phyloP scores from a whole-genome alignment of 805 yeast genomes.

The Wilhelminamyces savonicus region DNA sequence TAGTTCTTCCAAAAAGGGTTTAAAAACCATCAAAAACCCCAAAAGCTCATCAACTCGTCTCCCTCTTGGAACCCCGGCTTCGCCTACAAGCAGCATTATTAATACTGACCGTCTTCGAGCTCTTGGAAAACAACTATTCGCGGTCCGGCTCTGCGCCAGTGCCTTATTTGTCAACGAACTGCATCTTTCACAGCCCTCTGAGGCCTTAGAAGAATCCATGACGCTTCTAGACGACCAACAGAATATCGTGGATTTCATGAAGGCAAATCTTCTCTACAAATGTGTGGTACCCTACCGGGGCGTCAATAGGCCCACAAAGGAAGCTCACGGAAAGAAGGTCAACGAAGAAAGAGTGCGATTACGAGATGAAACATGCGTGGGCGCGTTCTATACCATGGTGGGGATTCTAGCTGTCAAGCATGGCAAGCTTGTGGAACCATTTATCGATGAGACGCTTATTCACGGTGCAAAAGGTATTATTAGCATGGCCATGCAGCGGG shows the following conservation, averaged over 20 bases:
- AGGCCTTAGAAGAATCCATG: conserved; percentile 20
- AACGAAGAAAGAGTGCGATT: conserved; percentile 4
- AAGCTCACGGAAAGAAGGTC: too few relatives aligned
- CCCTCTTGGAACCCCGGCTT: too few relatives aligned
- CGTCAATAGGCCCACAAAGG: too few relatives aligned
- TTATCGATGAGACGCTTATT: conserved; percentile 15
- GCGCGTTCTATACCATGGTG: conserved; percentile 32
- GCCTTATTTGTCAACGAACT: conserved; percentile 23
- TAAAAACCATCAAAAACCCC: too few relatives aligned
- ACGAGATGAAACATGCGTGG: conserved; percentile 20
- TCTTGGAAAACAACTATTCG: conserved; percentile 19
- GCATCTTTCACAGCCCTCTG: conserved; percentile 21
- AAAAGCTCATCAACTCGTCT: too few relatives aligned
- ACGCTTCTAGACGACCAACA: conserved; percentile 12
- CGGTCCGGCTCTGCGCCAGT: conserved; percentile 14
- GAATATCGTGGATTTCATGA: conserved; percentile 26
- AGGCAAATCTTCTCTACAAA: conserved; percentile 17
- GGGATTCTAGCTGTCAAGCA: conserved; percentile 27
- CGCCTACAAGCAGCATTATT: too few relatives aligned
- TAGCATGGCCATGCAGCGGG: conserved; percentile 11
- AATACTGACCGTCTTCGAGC: conserved; percentile 16
- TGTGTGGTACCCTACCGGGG: conserved; percentile 27
- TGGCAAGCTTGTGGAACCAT: conserved; percentile 17
- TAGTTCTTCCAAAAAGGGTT: too few relatives aligned
- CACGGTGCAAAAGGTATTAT: conserved; percentile 27